phyloP scores from a whole-genome alignment of 2,329 filamentous ascomycete species.

The Orbilia ellipsospora region DNA sequence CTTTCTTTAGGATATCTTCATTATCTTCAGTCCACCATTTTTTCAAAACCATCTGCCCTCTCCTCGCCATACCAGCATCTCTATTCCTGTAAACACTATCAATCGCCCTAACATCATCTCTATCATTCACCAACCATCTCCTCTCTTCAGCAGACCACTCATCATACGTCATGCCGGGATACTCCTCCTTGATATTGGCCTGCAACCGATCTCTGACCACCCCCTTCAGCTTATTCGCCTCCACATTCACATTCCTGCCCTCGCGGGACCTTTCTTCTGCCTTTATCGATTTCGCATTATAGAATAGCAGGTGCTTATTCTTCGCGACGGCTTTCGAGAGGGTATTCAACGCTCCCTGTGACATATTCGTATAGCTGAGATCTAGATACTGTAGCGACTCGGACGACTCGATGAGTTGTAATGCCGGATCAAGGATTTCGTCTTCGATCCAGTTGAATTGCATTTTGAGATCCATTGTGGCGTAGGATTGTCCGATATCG shows the following conservation, averaged over 20 bases:
- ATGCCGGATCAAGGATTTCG: conserved; percentile 61
- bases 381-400: conserved; percentile 64
- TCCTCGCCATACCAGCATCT: conserved; percentile 62
- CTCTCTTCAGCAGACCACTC: conserved; percentile 60
- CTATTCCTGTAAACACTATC: conserved; percentile 65
- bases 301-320: conserved; percentile 31
- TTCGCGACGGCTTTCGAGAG: conserved; percentile 29
- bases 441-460: conserved; percentile 67
- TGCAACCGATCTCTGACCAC: conserved; percentile 20
- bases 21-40: conserved; percentile 63
- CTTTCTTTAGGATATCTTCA: conserved; percentile 62
- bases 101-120: conserved; percentile 63
- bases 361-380: conserved; percentile 61
- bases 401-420: conserved; percentile 61
- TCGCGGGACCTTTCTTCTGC: conserved; percentile 24
- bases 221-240: conserved; percentile 21
- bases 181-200: conserved; percentile 32
- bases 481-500: conserved; percentile 66
- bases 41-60: conserved; percentile 61
- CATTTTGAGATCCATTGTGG: conserved; percentile 65
- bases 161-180: conserved; percentile 36
- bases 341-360: conserved; percentile 30
- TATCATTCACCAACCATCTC: conserved; percentile 64
- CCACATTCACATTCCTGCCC: conserved; percentile 20
- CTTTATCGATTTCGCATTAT: conserved; percentile 36